Percentiles rank a stretch among this genome's conserved stretches.
These are phyloP conservation scores for Pythium dissimile DNA, from an alignment of 352 stramenopile species.

Conservation along the genomic window DNA sequence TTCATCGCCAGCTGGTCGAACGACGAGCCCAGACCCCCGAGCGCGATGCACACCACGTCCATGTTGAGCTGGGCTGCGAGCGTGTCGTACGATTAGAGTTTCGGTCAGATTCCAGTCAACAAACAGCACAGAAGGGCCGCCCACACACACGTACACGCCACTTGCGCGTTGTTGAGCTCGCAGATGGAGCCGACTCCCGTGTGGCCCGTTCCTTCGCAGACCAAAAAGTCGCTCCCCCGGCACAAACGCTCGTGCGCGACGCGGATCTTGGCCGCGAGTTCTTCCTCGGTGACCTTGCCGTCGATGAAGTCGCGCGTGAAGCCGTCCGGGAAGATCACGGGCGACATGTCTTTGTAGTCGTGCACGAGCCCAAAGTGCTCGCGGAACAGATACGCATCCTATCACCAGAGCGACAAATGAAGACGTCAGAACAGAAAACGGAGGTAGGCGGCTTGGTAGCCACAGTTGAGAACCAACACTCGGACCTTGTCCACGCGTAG, in stretches of 20 bases:
- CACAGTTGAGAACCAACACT: background rate
- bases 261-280: conserved; percentile 81
- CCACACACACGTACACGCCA: conserved; percentile 47
- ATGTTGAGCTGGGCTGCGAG: conserved; percentile 67
- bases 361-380: conserved; percentile 96
- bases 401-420: background rate
- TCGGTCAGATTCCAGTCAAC: background rate
- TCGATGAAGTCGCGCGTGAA: conserved; percentile 98
- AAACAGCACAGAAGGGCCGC: no score
- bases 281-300: conserved; percentile 87
- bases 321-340: conserved; percentile 95
- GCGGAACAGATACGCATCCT: conserved; percentile 94
- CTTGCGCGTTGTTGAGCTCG: conserved; percentile 89
- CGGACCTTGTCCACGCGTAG: conserved; percentile 86
- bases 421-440: background rate
- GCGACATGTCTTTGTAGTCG: conserved; percentile 96
- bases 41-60: conserved; percentile 75
- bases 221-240: conserved; percentile 87
- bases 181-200: conserved; percentile 90
- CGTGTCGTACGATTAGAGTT: background rate
- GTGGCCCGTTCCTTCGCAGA: conserved; percentile 94
- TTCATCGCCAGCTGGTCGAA: conserved; percentile 88
- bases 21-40: conserved; percentile 76
- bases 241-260: conserved; percentile 78
- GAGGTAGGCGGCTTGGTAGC: no score